Conservation (phyloP, 2,329 filamentous ascomycete genomes). For the Mollisiaceae sp. region DNA sequence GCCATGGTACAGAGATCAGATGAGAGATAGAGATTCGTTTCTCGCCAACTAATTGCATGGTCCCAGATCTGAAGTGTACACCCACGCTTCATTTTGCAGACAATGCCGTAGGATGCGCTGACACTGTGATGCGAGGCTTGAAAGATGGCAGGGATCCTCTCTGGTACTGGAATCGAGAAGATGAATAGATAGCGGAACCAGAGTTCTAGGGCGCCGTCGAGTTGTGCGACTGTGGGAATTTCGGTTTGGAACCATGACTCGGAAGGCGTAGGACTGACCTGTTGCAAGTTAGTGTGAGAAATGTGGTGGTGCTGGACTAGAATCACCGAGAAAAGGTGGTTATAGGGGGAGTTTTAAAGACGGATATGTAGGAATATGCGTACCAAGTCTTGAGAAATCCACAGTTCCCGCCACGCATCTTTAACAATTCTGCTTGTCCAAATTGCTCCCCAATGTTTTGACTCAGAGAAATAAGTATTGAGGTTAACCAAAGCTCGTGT, state of each 20-base stretch:
- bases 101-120: constrained; percentile 63
- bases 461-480: constrained; percentile 45
- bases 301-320: no score
- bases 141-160: constrained; percentile 57
- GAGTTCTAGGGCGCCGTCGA: constrained; percentile 51
- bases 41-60: constrained; percentile 65
- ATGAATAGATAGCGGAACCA: constrained; percentile 53
- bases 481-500: constrained; percentile 38
- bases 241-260: constrained; percentile 11
- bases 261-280: constrained; percentile 13
- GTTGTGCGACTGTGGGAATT: constrained; percentile 49
- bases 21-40: constrained; percentile 43
- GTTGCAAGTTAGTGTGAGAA: background rate
- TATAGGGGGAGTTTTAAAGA: constrained; percentile 41
- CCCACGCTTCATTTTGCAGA: constrained; percentile 64
- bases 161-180: constrained; percentile 51
- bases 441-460: constrained; percentile 51
- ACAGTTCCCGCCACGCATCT: constrained; percentile 51
- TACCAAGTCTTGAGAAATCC: constrained; percentile 50
- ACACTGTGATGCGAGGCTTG: constrained; percentile 67
- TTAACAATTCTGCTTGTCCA: constrained; percentile 54
- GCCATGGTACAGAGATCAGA: constrained; percentile 34
- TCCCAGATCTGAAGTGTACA: constrained; percentile 67
- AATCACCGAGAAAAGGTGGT: constrained; percentile 42
- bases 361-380: constrained; percentile 32